Base-by-base conservation (phyloP, 106 monocot species). In the Dioscorea alata region DNA sequence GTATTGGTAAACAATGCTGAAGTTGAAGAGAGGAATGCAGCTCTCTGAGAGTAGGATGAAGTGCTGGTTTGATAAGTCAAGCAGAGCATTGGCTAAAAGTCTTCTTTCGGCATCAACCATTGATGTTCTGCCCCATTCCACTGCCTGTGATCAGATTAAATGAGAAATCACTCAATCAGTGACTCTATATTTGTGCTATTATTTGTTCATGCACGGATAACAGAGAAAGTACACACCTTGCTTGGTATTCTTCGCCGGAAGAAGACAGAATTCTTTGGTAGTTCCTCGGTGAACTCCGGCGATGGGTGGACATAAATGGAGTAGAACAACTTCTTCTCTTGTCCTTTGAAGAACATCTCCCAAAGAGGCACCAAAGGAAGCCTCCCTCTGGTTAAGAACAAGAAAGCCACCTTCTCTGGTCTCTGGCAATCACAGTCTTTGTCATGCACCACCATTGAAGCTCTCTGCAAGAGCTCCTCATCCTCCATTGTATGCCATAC, bases 331-430 rank as follows among this genome's bases (percentile, higher is more conserved):
- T 8, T 8, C 14, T 25, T 60, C 4, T 49, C 14, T 25, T 78
- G 73, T 4, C 82, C 82, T 4, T 13, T 4, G 57, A 83, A 83
- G 82, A 78, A 78, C 61, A 13, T 61, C 71, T 83, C 78, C 82
- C 78, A 78, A 52, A 78, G 51, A 23, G 53, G 70, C 82, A 70
- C 61, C 66, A 83, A 22, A 14, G 82, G 82, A 23, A 83, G 17
- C 67, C 65, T 70, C 56, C 78, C 74, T 49, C 66, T 66, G 8
- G 61, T 67, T 10, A 83, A 33, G 62, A 67, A 83, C 74, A 83
- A 65, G 77, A 83, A 83, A 4, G 78, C 78, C 66, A 78, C 69
- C 74, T 73, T 78, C 71, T n/a, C 49, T 48, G 50, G 0, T 4
- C 21, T 61, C 21, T 61, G 0, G 4, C 19, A 4, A 24, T 13